Conservation (phyloP, 495 filamentous ascomycete species). For the Talaromyces ruber region DNA sequence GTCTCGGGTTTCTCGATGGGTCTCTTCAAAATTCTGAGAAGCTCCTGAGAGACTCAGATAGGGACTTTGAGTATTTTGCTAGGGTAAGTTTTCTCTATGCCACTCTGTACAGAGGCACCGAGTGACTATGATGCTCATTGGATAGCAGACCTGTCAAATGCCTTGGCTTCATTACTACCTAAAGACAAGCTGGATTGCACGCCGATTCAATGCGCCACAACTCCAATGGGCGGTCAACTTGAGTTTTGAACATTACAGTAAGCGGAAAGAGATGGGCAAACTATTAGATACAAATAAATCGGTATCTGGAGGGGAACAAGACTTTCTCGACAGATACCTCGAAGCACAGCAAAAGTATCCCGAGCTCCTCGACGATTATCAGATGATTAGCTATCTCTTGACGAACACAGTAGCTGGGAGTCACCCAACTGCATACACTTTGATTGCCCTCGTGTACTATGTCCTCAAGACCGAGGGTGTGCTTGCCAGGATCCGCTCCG, state of each 20-base stretch:
- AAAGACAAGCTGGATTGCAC: conserved; percentile 18
- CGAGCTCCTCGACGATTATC: conserved; percentile 14
- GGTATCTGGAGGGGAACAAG: neutral
- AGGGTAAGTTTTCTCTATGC: conserved; percentile 10
- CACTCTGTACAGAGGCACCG: neutral
- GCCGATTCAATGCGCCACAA: conserved; percentile 13
- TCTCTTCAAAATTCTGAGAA: conserved; percentile 4
- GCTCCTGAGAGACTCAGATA: conserved; percentile 14
- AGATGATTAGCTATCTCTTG: conserved; percentile 16
- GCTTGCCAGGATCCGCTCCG: conserved; percentile 18
- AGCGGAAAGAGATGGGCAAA: conserved; percentile 7
- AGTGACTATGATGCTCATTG: neutral
- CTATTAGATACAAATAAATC: neutral
- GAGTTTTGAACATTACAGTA: conserved; percentile 14
- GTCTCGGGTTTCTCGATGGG: conserved; percentile 18
- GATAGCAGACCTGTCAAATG: conserved; percentile 14
- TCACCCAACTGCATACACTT: conserved; percentile 24
- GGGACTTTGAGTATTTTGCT: conserved; percentile 25
- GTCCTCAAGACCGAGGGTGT: conserved; percentile 20
- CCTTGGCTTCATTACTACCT: conserved; percentile 13
- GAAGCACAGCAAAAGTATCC: conserved; percentile 15
- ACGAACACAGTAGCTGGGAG: conserved; percentile 26
- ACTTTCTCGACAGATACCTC: conserved; percentile 18
- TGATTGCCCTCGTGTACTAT: conserved; percentile 31
- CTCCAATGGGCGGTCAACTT: conserved; percentile 18